These are phyloP conservation scores for Nitzschia sp. DNA, from an alignment of 108 stramenopile species.

Conservation along the genomic window DNA sequence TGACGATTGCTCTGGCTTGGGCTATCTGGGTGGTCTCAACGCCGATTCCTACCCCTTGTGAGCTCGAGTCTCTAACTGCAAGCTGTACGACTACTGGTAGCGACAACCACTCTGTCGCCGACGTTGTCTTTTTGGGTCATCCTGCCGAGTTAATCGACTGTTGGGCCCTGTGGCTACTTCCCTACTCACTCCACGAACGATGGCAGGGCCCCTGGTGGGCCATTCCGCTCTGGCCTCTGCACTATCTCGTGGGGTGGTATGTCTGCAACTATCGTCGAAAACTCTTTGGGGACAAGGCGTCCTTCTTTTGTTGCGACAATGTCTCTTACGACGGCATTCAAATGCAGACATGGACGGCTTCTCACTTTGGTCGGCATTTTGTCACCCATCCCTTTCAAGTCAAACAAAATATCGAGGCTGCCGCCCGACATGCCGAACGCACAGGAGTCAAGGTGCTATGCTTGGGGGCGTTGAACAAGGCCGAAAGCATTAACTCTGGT, in stretches of 20 bases:
- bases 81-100: background rate
- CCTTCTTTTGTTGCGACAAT: conserved; percentile 55
- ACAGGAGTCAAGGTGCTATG: conserved; percentile 53
- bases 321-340: conserved; percentile 24
- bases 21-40: conserved; percentile 1
- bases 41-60: background rate
- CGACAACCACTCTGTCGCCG: conserved; percentile 13
- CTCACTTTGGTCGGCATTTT: conserved; percentile 58
- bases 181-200: conserved; percentile 43
- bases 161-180: conserved; percentile 59
- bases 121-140: conserved; percentile 43
- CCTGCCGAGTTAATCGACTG: conserved; percentile 45
- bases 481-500: conserved; percentile 65
- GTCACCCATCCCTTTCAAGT: conserved; percentile 36
- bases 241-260: conserved; percentile 47
- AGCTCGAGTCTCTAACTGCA: background rate
- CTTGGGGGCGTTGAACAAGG: conserved; percentile 61
- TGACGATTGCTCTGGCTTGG: background rate
- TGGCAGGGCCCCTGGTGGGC: conserved; percentile 47
- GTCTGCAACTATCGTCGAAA: conserved; percentile 44
- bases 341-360: conserved; percentile 50
- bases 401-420: conserved; percentile 47
- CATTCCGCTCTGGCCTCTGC: conserved; percentile 44
- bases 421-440: conserved; percentile 52
- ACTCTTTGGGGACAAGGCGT: conserved; percentile 42